Base-by-base conservation (phyloP, 345 rosid genomes). In the Dipteronia sinensis region DNA sequence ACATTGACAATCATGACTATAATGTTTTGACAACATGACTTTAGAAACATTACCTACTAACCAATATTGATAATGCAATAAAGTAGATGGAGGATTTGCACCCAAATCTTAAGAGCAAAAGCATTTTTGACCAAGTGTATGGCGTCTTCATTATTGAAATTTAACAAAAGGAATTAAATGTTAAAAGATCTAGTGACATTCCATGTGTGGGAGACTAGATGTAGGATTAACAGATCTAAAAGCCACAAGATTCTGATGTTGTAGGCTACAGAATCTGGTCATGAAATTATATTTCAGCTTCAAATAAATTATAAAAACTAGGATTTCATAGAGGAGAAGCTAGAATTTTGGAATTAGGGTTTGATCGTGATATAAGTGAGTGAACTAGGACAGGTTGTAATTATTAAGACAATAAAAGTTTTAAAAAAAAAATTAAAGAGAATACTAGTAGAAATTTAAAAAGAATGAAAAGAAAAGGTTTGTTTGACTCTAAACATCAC, bases 1-100 rank as follows among this genome's bases (percentile, higher is more conserved):
- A 72, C 11, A 61, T 70, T 20, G 17, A 56, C 69, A 77, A 76
- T 75, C 82, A 80, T 71, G 72, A 81, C 61, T 15, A 55, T n/a
- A 31, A 0, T 25, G 64, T 67, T n/a, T 73, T 53, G 27, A n/a
- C 17, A 72, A 51, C 25, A 59, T 46, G 75, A 70, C 8, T 38
- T 49, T 15, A 34, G 55, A 62, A 44, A 29, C 47, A 25, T 6
- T 47, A 10, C 9, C n/a, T 29, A 64, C 31, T 15, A 47, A 27
- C 70, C 6, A 13, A 49, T 62, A 49, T 6, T 74, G 31, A 47
- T 47, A 64, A 56, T 16, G 63, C 20, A 49, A 17, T 46, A 15
- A 2, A 5, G 23, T 25, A 27, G 7, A 46, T 63, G 58, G 15
- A 29, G 46, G 4, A n/a, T 47, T 51, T 25, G 56, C 55, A 62